phyloP scores from a whole-genome alignment of 768 basidiomycete species.

The Russula compacta region DNA sequence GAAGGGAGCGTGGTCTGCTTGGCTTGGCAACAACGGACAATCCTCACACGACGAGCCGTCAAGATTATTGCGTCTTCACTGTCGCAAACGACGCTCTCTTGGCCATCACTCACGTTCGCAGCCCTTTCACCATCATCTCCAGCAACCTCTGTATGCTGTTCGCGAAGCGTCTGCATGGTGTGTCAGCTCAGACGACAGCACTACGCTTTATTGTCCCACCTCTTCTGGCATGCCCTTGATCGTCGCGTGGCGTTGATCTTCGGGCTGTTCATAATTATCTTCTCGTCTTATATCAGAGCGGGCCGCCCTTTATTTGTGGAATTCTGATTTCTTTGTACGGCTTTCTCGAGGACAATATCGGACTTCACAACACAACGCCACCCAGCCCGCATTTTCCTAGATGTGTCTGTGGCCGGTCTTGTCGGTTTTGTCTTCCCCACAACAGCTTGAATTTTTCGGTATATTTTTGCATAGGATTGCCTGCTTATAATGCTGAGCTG shows the following conservation, averaged over 20 bases:
- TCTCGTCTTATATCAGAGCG: conserved; percentile 12
- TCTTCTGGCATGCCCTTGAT: conserved; percentile 8
- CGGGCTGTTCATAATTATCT: neutral
- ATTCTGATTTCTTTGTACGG: conserved; percentile 8
- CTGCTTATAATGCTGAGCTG: neutral
- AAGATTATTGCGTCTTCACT: conserved; percentile 5
- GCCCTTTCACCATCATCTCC: neutral
- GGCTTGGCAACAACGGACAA: neutral
- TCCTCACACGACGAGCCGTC: conserved; percentile 5
- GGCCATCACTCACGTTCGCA: neutral
- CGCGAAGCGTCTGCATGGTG: neutral
- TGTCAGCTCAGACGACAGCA: neutral
- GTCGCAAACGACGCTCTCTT: neutral
- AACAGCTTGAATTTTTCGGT: neutral
- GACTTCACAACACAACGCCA: neutral
- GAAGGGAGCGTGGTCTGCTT: conserved; percentile 1
- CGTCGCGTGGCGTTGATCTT: conserved; percentile 15
- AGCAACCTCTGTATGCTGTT: neutral
- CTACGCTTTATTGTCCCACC: conserved; percentile 1
- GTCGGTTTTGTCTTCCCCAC: neutral
- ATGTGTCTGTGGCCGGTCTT: conserved; percentile 9
- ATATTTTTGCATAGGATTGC: neutral
- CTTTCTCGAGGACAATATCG: neutral
- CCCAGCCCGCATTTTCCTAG: neutral
- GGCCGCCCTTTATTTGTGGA: conserved; percentile 2